Conservation (phyloP, 129 eudicot genomes). For the Chrysanthemum makinoi region DNA sequence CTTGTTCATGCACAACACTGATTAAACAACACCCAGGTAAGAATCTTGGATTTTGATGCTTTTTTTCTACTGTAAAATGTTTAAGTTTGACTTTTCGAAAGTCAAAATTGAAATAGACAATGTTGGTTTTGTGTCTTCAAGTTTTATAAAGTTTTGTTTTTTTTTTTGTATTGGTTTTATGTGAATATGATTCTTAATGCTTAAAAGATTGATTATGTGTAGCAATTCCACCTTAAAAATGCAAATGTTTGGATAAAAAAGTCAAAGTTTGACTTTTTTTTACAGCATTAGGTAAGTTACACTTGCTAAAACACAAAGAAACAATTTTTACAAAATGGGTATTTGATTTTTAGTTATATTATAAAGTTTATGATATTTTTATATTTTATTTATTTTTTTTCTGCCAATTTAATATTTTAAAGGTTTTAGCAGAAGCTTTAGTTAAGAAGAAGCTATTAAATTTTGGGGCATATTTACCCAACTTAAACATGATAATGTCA, state of each 20-base stretch:
- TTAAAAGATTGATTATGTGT: not conserved
- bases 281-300: not conserved
- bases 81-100: not conserved
- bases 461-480: no score
- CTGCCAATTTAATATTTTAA: slow-evolving; percentile 20
- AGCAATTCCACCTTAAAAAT: not conserved
- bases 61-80: no score
- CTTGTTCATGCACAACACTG: slow-evolving; percentile 5
- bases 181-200: not conserved
- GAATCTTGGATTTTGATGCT: not conserved
- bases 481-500: no score
- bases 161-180: not conserved
- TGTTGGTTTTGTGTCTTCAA: slow-evolving; percentile 1
- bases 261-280: slow-evolving; percentile 1
- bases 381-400: not conserved
- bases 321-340: slow-evolving; percentile 1
- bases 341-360: slow-evolving; percentile 24
- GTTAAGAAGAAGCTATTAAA: slow-evolving; percentile 39
- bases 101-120: not conserved
- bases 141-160: not conserved
- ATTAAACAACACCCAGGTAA: slow-evolving; percentile 30
- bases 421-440: slow-evolving; percentile 26
- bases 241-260: not conserved
- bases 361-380: not conserved
- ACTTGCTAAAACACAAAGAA: slow-evolving; percentile 8